Percentiles rank a stretch among this genome's conserved stretches.
Conservation (phyloP, 257 asterid species). For the Datura wrightii region DNA sequence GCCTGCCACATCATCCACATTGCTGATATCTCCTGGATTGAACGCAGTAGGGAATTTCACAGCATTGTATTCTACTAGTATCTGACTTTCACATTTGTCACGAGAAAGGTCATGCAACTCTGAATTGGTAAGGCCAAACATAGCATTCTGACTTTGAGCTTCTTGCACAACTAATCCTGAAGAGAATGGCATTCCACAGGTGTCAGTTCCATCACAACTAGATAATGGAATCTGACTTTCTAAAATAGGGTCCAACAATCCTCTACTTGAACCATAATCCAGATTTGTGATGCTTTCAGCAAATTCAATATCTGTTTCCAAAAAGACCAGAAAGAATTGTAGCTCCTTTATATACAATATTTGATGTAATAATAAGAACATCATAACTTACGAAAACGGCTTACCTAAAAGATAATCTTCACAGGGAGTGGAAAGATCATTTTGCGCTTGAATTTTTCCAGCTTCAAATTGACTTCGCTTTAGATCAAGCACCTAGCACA, state of each 20-base stretch:
- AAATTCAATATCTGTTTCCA: constrained; percentile 69
- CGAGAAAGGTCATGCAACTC: constrained; percentile 49
- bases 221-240: constrained; percentile 52
- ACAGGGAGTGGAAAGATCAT: constrained; percentile 67
- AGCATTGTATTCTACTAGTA: constrained; percentile 51
- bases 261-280: constrained; percentile 66
- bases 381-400: constrained; percentile 13
- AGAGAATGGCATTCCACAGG: constrained; percentile 57
- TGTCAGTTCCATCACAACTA: constrained; percentile 40
- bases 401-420: constrained; percentile 89
- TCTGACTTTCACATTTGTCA: constrained; percentile 45
- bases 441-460: constrained; percentile 60
- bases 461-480: constrained; percentile 55
- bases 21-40: constrained; percentile 50
- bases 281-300: constrained; percentile 66
- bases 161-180: constrained; percentile 50
- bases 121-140: constrained; percentile 42
- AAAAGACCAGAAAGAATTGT: not conserved
- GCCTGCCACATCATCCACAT: constrained; percentile 66
- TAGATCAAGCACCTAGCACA: constrained; percentile 59
- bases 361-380: not conserved
- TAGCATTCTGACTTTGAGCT: constrained; percentile 48
- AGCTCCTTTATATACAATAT: not conserved
- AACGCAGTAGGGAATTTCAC: constrained; percentile 53
- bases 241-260: constrained; percentile 59